A percentile compares a stretch with the other conserved stretches of the same genome.
These are phyloP conservation scores for Dittrichia graveolens DNA, from an alignment of 129 eudicot species.

Conservation along the genomic window DNA sequence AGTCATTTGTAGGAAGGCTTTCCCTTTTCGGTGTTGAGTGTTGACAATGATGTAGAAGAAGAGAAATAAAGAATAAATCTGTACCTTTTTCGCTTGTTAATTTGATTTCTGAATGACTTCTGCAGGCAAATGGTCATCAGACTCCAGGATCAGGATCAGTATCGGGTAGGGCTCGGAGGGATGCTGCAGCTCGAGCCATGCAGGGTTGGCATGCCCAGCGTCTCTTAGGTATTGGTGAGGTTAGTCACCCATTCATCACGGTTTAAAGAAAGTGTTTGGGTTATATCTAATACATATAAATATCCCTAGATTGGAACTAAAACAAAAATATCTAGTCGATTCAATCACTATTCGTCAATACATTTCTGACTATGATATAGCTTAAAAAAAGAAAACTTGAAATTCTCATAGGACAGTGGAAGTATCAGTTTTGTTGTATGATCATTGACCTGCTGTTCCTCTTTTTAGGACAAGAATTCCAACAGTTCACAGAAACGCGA, in stretches of 20 bases:
- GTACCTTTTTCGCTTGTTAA: neutral
- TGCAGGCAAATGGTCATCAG: conserved; percentile 65
- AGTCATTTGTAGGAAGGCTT: neutral
- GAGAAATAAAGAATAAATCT: neutral
- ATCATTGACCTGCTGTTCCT: neutral
- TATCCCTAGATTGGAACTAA: neutral
- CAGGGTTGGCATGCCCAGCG: conserved; percentile 97
- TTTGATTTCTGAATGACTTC: conserved; percentile 17
- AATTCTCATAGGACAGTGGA: neutral
- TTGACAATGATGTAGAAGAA: neutral
- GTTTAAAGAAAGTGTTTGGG: conserved; percentile 15
- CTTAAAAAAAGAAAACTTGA: neutral
- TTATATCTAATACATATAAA: neutral
- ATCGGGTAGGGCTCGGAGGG: conserved; percentile 92
- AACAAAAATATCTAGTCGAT: neutral
- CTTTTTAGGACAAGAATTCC: conserved; percentile 66
- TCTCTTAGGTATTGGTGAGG: conserved; percentile 67
- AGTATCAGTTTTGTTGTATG: neutral
- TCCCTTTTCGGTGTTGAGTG: neutral
- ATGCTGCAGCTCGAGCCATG: conserved; percentile 98
- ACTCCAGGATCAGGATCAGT: conserved; percentile 82
- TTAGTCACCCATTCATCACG: conserved; percentile 55
- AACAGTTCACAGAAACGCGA: conserved; percentile 69
- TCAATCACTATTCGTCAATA: neutral
- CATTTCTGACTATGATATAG: neutral